phyloP scores from a whole-genome alignment of 805 yeast species.

The Starmerella ratchasimensis region DNA sequence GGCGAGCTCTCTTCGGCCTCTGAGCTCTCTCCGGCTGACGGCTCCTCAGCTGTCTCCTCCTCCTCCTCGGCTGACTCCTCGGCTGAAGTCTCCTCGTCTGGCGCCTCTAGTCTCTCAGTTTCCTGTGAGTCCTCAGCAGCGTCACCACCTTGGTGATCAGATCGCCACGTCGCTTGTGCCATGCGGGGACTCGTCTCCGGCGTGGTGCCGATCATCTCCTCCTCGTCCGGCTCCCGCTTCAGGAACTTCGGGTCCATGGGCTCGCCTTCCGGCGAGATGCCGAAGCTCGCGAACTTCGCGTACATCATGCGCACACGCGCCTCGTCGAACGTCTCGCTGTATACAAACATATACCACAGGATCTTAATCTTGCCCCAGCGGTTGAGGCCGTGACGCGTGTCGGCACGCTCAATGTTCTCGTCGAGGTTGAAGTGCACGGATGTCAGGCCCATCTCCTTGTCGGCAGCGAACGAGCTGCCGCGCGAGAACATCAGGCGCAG shows the following conservation, averaged over 20 bases:
- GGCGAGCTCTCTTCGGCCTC: too few species aligned
- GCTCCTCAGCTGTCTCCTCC: too few species aligned
- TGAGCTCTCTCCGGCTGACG: too few species aligned
- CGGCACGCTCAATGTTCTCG: slow-evolving; percentile 35
- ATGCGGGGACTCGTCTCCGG: too few species aligned
- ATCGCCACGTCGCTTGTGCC: too few species aligned
- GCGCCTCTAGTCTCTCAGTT: too few species aligned
- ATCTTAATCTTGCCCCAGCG: slow-evolving; percentile 40
- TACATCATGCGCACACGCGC: slow-evolving; percentile 47
- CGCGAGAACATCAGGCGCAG: not conserved
- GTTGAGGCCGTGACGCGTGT: slow-evolving; percentile 49
- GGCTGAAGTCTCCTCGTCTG: too few species aligned
- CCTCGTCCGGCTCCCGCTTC: too few species aligned
- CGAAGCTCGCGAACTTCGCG: slow-evolving; percentile 34
- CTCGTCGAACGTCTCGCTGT: slow-evolving; percentile 46
- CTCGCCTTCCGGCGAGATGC: slow-evolving; percentile 50
- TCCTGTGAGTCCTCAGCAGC: too few species aligned
- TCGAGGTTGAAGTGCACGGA: slow-evolving; percentile 46
- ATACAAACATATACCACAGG: slow-evolving; percentile 38
- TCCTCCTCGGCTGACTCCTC: too few species aligned
- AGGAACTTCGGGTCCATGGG: slow-evolving; percentile 57
- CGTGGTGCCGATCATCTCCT: too few species aligned
- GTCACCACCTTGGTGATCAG: too few species aligned
- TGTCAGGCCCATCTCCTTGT: slow-evolving; percentile 34
- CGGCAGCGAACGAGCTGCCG: slow-evolving; percentile 12